Conservation (phyloP, 202 grass and related monocot genomes). For the Zoysia matrella region DNA sequence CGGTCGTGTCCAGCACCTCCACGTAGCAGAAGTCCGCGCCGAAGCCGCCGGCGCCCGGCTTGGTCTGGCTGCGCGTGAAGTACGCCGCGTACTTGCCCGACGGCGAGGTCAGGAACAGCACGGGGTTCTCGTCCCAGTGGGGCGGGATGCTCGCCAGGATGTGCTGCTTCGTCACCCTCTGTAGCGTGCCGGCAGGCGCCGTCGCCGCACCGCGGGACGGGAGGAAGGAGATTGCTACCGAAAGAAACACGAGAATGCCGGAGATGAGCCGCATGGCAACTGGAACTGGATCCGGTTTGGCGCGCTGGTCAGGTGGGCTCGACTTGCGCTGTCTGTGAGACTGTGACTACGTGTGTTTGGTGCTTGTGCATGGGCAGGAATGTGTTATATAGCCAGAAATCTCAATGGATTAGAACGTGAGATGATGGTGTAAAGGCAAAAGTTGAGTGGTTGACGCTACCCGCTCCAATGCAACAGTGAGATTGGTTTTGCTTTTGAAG, state of each 20-base stretch:
- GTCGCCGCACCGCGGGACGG: neutral
- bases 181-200: constrained; percentile 50
- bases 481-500: neutral
- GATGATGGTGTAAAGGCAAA: constrained; percentile 37
- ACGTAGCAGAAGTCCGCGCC: constrained; percentile 95
- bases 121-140: constrained; percentile 49
- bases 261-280: constrained; percentile 46
- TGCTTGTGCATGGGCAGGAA: constrained; percentile 40
- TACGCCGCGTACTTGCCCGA: constrained; percentile 77
- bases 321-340: neutral
- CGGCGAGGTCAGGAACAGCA: constrained; percentile 72
- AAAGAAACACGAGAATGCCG: constrained; percentile 18
- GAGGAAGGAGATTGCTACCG: neutral
- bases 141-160: constrained; percentile 84
- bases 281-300: neutral
- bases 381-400: constrained; percentile 33
- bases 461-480: constrained; percentile 51
- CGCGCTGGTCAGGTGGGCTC: neutral
- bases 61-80: constrained; percentile 63
- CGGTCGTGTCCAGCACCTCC: constrained; percentile 58
- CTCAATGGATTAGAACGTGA: constrained; percentile 46
- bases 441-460: constrained; percentile 55
- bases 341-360: neutral
- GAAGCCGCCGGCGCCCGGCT: constrained; percentile 67
- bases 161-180: constrained; percentile 83